Base-by-base conservation (phyloP, 2,329 filamentous ascomycete genomes). In the Knoxdaviesia capensis region DNA sequence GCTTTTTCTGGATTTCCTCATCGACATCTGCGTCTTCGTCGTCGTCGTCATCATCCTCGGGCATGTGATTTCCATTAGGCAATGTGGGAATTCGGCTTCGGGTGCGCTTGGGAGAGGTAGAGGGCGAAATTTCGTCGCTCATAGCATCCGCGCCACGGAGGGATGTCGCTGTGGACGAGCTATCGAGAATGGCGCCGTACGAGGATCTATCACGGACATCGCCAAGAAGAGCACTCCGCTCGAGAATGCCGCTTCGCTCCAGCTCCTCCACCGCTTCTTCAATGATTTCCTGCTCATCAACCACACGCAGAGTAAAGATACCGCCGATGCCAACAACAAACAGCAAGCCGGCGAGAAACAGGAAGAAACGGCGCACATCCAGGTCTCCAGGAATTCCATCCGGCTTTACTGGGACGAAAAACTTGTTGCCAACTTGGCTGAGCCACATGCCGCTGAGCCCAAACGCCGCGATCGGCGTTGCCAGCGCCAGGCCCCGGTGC, bases 391-490 rank as follows among this genome's bases (percentile, higher is more conserved):
- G 44, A 34, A 62, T 65, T 5, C 82, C 82, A 46, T 82, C 74
- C 0, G 73, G 65, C 6, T 64, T 64, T 43, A 54, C 68, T 56
- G 88, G 82, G 56, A 75, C 83, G 36, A 96, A 70, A 42, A 93
- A 54, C 41, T 77, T 73, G 50, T 77, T 88, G 31, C 80, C 88
- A 29, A 93, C 63, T 62, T 96, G 88, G 52, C 85, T 92, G 60
- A 90, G 70, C 82, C 90, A 93, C 80, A 98, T 88, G 39, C 87
- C 86, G 54, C 87, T 94, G 44, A 98, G 59, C 0, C 90, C 90
- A 56, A 94, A 94, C 6, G 83, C 80, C 1, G 90, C 85, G 56
- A 96, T 94, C 1, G 90, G 90, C 45, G 84, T 69, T 1, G 88
- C 87, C 43, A 98, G 68, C 46, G 92, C 88, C 41, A 98, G 63